Evolutionary conservation across 495 filamentous ascomycete species (phyloP).

Genomic region (Schizothecium vesticola): DNA sequence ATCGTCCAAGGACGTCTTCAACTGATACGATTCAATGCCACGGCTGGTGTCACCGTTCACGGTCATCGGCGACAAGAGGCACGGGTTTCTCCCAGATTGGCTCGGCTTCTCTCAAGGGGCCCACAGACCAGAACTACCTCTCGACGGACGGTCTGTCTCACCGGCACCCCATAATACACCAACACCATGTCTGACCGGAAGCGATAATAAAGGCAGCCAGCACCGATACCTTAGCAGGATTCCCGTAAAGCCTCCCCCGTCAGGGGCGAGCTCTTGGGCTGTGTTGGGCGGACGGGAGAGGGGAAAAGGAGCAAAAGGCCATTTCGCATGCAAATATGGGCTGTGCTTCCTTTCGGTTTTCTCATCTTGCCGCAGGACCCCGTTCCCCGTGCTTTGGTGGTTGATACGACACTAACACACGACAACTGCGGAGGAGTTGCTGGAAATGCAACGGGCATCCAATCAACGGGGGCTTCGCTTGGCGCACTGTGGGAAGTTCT

Average conservation of each 20-base stretch:
- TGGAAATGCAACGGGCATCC: background rate
- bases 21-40: background rate
- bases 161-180: background rate
- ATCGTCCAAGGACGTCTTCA: background rate
- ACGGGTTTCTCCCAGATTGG: background rate
- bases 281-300: background rate
- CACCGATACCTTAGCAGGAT: background rate
- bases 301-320: background rate
- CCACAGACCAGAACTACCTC: background rate
- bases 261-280: background rate
- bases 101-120: too few species aligned
- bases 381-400: background rate
- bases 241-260: background rate
- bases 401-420: background rate
- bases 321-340: background rate
- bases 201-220: background rate
- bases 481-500: background rate
- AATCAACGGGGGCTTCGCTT: background rate
- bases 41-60: background rate
- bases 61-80: background rate
- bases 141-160: background rate
- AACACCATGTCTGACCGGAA: background rate
- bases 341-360: background rate
- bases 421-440: background rate
- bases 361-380: background rate